Evolutionary conservation across 352 stramenopile genomes (phyloP).

Genomic region (Globisporangium okanoganense): DNA sequence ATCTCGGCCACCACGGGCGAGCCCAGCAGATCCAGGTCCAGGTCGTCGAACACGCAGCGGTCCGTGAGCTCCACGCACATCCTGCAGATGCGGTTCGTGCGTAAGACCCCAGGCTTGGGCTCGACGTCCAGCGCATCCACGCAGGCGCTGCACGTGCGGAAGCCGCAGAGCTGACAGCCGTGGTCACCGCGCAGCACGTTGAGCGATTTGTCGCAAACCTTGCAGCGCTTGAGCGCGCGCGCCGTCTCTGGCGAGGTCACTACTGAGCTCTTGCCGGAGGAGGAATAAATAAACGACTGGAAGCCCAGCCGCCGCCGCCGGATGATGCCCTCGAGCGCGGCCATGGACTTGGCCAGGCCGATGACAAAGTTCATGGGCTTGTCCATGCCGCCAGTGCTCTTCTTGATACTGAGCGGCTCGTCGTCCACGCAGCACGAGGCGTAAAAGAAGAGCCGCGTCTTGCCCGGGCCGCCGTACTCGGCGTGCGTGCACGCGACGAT

Average conservation of each 20-base stretch:
- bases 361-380: slow-evolving; percentile 19
- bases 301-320: slow-evolving; percentile 25
- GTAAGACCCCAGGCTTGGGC: slow-evolving; percentile 14
- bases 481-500: slow-evolving; percentile 24
- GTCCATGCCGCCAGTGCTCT: slow-evolving; percentile 15
- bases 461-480: slow-evolving; percentile 16
- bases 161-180: slow-evolving; percentile 37
- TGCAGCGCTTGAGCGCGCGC: slow-evolving; percentile 23
- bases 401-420: slow-evolving; percentile 8
- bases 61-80: slow-evolving; percentile 21
- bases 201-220: slow-evolving; percentile 31
- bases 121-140: slow-evolving; percentile 24
- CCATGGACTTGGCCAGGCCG: slow-evolving; percentile 18
- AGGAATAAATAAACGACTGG: slow-evolving; percentile 28
- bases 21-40: slow-evolving; percentile 20
- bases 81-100: slow-evolving; percentile 23
- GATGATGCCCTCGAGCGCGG: slow-evolving; percentile 19
- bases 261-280: slow-evolving; percentile 13
- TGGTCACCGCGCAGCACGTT: slow-evolving; percentile 21
- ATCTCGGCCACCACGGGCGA: slow-evolving; percentile 21
- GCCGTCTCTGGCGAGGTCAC: background rate
- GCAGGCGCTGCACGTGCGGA: slow-evolving; percentile 28
- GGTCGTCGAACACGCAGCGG: slow-evolving; percentile 33
- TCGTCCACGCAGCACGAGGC: slow-evolving; percentile 27
- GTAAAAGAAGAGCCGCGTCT: slow-evolving; percentile 27